A percentile compares a stretch with the other conserved stretches of the same genome.
These are phyloP conservation scores for Candida sonorensis DNA, from an alignment of 805 yeast genomes.

Conservation along the genomic window DNA sequence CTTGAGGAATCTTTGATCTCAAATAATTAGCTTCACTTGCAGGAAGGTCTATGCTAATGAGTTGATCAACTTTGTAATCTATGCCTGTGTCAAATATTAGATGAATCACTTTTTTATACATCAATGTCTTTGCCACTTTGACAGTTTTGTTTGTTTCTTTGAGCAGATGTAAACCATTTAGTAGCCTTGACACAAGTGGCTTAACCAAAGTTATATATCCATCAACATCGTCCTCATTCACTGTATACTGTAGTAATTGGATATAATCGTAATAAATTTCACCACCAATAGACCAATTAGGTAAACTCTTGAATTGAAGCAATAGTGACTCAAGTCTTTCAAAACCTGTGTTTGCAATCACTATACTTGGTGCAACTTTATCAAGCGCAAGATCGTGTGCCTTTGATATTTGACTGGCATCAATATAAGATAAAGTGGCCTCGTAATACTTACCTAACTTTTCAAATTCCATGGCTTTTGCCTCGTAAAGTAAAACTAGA, in stretches of 20 bases:
- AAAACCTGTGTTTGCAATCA: conserved; percentile 39
- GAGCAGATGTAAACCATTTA: conserved; percentile 39
- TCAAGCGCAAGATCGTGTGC: conserved; percentile 56
- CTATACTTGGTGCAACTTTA: conserved; percentile 66
- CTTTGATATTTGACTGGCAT: conserved; percentile 50
- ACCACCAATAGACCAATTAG: conserved; percentile 52
- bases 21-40: conserved; percentile 35
- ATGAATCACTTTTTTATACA: conserved; percentile 43
- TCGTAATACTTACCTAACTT: conserved; percentile 43
- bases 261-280: conserved; percentile 50
- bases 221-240: conserved; percentile 6
- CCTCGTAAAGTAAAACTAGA: conserved; percentile 38
- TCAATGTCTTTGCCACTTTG: conserved; percentile 46
- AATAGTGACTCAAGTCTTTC: conserved; percentile 31
- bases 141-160: conserved; percentile 29
- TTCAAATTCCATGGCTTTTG: conserved; percentile 53
- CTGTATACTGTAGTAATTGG: conserved; percentile 18
- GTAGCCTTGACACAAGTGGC: conserved; percentile 30
- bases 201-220: conserved; percentile 7
- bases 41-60: conserved; percentile 36
- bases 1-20: conserved; percentile 19
- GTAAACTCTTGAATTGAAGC: conserved; percentile 35
- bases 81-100: conserved; percentile 27
- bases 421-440: conserved; percentile 55
- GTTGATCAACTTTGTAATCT: conserved; percentile 26